A percentile compares a stretch with the other conserved stretches of the same genome.
Conservation (phyloP, 2,329 filamentous ascomycete genomes). For the Fusarium praegraminearum region DNA sequence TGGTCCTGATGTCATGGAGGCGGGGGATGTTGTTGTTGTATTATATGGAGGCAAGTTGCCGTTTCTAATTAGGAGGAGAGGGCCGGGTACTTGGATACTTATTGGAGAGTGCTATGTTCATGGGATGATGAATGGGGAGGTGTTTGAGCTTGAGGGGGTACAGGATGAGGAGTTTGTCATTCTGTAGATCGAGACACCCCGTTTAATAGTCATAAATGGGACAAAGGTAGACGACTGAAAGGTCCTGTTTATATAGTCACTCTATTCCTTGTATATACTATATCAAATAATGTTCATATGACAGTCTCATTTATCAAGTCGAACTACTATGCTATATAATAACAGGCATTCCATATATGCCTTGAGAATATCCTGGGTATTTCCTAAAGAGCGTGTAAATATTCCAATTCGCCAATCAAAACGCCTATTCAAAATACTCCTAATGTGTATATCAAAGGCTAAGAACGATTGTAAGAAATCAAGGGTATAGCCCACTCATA, state of each 20-base stretch:
- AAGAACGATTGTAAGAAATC: constrained; percentile 39
- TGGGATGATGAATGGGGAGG: constrained; percentile 54
- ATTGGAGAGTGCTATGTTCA: constrained; percentile 55
- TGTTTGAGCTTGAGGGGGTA: constrained; percentile 38
- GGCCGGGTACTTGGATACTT: constrained; percentile 43
- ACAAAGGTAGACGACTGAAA: background rate
- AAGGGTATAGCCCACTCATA: constrained; percentile 39
- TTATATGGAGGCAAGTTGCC: constrained; percentile 52
- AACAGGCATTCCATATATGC: background rate
- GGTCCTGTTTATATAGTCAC: background rate
- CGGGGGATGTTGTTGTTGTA: constrained; percentile 50
- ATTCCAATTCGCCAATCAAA: constrained; percentile 11
- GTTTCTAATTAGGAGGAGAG: constrained; percentile 47
- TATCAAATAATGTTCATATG: background rate
- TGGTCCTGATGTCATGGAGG: constrained; percentile 49
- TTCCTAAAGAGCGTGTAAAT: constrained; percentile 26
- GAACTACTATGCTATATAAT: background rate
- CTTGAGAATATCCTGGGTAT: background rate
- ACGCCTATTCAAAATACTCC: constrained; percentile 27
- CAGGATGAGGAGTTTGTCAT: constrained; percentile 50
- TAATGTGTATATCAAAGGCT: constrained; percentile 21
- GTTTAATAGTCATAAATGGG: background rate
- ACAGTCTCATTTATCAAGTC: constrained; percentile 3
- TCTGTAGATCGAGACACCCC: constrained; percentile 37
- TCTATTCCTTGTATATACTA: background rate